Percentiles rank a stretch among this genome's conserved stretches.
Evolutionary conservation across 768 basidiomycete species (phyloP).

Genomic region (Trametes villosa): DNA sequence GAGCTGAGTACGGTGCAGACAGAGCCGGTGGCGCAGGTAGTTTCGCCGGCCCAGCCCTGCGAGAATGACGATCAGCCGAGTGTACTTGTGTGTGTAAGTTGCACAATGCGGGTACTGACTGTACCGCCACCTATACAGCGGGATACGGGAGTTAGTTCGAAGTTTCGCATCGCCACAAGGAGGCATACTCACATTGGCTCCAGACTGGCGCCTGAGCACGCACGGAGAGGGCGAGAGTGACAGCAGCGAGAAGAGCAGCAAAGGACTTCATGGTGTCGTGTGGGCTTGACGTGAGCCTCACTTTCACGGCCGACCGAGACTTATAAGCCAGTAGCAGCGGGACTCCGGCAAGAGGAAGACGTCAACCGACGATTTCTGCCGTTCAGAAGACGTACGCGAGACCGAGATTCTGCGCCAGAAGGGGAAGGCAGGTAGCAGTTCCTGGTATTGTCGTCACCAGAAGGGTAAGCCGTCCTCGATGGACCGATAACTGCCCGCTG

Average conservation of each 20-base stretch:
- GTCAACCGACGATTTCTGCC: too few species aligned
- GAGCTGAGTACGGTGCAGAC: constrained; percentile 32
- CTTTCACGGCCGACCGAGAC: too few species aligned
- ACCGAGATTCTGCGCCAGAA: not conserved
- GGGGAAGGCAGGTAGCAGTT: not conserved
- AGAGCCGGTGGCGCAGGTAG: constrained; percentile 33
- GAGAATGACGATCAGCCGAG: not conserved
- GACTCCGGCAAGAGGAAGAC: too few species aligned
- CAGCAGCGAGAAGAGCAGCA: constrained; percentile 5
- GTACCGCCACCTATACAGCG: constrained; percentile 21
- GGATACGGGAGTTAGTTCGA: too few species aligned
- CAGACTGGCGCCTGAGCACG: constrained; percentile 20
- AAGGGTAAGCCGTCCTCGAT: too few species aligned
- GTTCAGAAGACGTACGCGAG: not conserved
- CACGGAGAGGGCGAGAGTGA: constrained; percentile 19
- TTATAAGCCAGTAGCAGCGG: too few species aligned
- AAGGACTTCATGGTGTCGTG: constrained; percentile 13
- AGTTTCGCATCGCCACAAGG: too few species aligned
- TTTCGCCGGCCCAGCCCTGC: constrained; percentile 34
- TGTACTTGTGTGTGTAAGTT: not conserved
- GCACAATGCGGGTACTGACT: constrained; percentile 15
- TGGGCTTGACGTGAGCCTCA: too few species aligned
- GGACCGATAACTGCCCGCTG: too few species aligned
- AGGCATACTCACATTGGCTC: constrained; percentile 23
- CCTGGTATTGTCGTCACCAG: not conserved